phyloP scores from a whole-genome alignment of 805 yeast genomes.

The Metschnikowia orientalis region DNA sequence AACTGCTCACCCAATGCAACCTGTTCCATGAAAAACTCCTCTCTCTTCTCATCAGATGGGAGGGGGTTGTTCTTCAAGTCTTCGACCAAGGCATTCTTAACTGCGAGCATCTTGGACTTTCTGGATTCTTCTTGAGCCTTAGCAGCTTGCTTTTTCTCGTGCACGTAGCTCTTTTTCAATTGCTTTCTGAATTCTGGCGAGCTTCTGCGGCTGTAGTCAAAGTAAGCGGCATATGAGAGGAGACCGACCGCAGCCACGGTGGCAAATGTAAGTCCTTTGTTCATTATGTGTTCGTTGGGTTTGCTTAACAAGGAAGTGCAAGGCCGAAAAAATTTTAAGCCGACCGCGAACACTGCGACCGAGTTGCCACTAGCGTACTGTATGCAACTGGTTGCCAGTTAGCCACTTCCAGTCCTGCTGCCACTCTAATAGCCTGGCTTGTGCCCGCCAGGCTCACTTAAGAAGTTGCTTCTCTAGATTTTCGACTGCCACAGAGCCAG shows the following conservation, averaged over 20 bases:
- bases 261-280: slow-evolving; percentile 29
- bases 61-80: slow-evolving; percentile 71
- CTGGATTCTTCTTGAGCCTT: slow-evolving; percentile 53
- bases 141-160: slow-evolving; percentile 55
- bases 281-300: slow-evolving; percentile 18
- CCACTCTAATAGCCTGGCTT: too few species aligned
- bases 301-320: slow-evolving; percentile 1
- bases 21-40: slow-evolving; percentile 74
- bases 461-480: too few species aligned
- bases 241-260: slow-evolving; percentile 50
- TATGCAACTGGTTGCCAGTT: too few species aligned
- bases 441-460: too few species aligned
- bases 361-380: too few species aligned
- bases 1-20: slow-evolving; percentile 84
- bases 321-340: slow-evolving; percentile 11
- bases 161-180: slow-evolving; percentile 59
- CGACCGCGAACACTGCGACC: slow-evolving; percentile 1
- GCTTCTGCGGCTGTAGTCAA: slow-evolving; percentile 88
- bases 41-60: slow-evolving; percentile 65
- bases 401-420: too few species aligned
- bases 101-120: slow-evolving; percentile 54
- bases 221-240: slow-evolving; percentile 77
- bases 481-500: too few species aligned
- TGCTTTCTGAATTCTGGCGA: slow-evolving; percentile 75
- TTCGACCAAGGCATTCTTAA: slow-evolving; percentile 56